A percentile compares a stretch with the other conserved stretches of the same genome.
Evolutionary conservation across 768 basidiomycete genomes (phyloP).

Genomic region (Phaffia tasmanica): DNA sequence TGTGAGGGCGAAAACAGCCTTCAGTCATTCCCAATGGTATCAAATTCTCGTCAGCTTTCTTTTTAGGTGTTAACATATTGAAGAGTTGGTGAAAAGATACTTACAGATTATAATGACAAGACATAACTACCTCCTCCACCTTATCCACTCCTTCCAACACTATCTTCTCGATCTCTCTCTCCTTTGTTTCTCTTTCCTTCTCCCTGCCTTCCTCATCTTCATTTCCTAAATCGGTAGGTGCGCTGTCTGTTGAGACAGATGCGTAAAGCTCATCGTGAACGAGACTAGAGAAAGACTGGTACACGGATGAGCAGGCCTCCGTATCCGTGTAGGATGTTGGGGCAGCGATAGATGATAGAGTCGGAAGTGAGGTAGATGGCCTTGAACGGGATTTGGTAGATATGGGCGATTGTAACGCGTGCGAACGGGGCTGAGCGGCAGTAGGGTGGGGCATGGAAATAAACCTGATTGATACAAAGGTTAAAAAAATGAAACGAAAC

Average conservation of each 20-base stretch:
- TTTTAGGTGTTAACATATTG: neutral
- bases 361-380: constrained; percentile 25
- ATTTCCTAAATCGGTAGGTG: constrained; percentile 24
- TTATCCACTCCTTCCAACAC: constrained; percentile 56
- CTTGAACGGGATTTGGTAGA: constrained; percentile 33
- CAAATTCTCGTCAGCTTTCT: neutral
- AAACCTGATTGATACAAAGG: constrained; percentile 7
- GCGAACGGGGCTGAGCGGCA: constrained; percentile 2
- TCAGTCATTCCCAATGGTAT: neutral
- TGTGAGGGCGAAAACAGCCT: constrained; percentile 70
- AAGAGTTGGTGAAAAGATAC: constrained; percentile 28
- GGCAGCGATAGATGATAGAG: constrained; percentile 43
- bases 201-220: constrained; percentile 37
- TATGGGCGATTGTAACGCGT: constrained; percentile 24
- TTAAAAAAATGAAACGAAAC: neutral
- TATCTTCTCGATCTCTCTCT: constrained; percentile 42
- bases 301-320: constrained; percentile 41
- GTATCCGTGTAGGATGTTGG: constrained; percentile 31
- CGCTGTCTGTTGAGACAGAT: constrained; percentile 28
- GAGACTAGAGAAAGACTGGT: constrained; percentile 61
- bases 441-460: constrained; percentile 12
- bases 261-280: constrained; percentile 54
- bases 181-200: constrained; percentile 31
- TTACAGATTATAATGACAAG: constrained; percentile 73
- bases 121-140: constrained; percentile 61